Evolutionary conservation across 139 green algal genomes (phyloP).

Genomic region (Chlamydomonas incerta): DNA sequence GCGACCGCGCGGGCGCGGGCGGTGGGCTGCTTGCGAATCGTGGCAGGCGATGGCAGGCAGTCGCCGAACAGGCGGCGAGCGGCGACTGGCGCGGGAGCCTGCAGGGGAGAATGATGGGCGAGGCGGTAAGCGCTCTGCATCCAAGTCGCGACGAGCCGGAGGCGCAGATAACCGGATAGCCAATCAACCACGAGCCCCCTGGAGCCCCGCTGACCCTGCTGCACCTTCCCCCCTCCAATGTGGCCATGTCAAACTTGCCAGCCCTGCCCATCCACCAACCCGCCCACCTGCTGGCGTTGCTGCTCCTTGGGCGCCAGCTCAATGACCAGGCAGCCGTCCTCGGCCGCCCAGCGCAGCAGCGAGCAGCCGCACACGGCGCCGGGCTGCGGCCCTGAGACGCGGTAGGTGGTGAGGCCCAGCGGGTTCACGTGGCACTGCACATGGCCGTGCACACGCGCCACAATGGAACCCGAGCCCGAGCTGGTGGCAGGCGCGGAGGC

Average conservation of each 20-base stretch:
- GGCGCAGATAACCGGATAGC: background rate
- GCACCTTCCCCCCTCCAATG: no score
- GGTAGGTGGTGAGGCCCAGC: background rate
- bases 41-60: slow-evolving; percentile 22
- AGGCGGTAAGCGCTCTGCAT: background rate
- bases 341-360: background rate
- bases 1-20: background rate
- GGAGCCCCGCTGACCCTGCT: no score
- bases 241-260: no score
- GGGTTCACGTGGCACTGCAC: background rate
- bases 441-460: background rate
- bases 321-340: slow-evolving; percentile 6
- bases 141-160: no score
- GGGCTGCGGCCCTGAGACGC: slow-evolving; percentile 5
- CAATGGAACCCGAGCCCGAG: no score
- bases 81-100: background rate
- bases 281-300: background rate
- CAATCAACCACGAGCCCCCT: no score
- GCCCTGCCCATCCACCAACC: no score
- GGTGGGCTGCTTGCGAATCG: slow-evolving; percentile 2
- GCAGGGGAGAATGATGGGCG: background rate
- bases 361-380: background rate
- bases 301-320: background rate
- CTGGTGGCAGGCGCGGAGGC: no score
- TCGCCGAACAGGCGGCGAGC: slow-evolving; percentile 17